phyloP scores from a whole-genome alignment of 257 asterid species.

The Galeopsis tetrahit region DNA sequence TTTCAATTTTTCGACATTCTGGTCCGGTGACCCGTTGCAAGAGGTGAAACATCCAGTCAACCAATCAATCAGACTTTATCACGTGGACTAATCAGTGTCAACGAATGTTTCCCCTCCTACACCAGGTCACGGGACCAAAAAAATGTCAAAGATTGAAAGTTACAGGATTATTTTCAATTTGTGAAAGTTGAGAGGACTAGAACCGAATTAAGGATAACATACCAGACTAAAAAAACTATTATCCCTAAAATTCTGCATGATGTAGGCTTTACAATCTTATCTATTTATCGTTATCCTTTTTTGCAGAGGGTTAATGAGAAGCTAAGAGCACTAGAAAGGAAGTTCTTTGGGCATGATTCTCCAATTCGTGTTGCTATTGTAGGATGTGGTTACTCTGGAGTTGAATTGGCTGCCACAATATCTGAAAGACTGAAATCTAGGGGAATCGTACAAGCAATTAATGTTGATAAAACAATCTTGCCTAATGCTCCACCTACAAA shows the following conservation, averaged over 20 bases:
- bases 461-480: constrained; percentile 70
- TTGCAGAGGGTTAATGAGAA: constrained; percentile 79
- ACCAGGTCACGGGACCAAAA: no score
- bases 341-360: constrained; percentile 66
- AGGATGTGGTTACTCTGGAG: constrained; percentile 97
- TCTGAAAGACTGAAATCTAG: constrained; percentile 80
- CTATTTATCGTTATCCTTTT: constrained; percentile 26
- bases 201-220: no score
- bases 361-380: constrained; percentile 82
- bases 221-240: no score
- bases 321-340: constrained; percentile 71
- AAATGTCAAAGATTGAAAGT: no score
- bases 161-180: no score
- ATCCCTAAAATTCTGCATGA: neutral
- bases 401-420: constrained; percentile 93
- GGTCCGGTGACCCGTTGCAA: no score
- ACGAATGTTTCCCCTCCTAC: no score
- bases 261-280: constrained; percentile 25
- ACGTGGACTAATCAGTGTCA: no score
- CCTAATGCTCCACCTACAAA: constrained; percentile 87
- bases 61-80: no score
- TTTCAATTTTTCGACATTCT: no score
- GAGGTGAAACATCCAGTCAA: no score
- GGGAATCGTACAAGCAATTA: constrained; percentile 85
- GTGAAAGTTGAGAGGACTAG: no score